A percentile compares a stretch with the other conserved stretches of the same genome.
Evolutionary conservation across 2,329 filamentous ascomycete species (phyloP).

Genomic region (Ceratocystis lukuohia): DNA sequence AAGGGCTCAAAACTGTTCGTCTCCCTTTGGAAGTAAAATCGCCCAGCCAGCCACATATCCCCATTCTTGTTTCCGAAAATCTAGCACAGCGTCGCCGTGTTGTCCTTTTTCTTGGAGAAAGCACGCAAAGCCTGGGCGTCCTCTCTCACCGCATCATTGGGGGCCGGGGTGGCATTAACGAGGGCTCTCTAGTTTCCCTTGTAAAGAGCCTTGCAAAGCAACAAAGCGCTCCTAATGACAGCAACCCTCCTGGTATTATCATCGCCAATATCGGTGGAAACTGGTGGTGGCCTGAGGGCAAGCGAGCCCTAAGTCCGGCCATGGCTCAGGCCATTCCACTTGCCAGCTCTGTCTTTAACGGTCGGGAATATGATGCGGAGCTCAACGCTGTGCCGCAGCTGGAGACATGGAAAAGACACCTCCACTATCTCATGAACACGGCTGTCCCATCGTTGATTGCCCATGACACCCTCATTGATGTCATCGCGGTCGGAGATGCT

Average conservation of each 20-base stretch:
- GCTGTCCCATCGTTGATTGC: constrained; percentile 41
- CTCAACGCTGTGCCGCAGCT: constrained; percentile 23
- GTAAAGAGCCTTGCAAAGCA: constrained; percentile 35
- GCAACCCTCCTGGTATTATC: constrained; percentile 45
- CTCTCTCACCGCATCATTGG: constrained; percentile 56
- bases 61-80: constrained; percentile 47
- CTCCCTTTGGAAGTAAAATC: constrained; percentile 43
- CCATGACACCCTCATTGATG: constrained; percentile 44
- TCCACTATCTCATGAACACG: constrained; percentile 51
- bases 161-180: constrained; percentile 49
- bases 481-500: constrained; percentile 55
- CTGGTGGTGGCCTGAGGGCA: constrained; percentile 56
- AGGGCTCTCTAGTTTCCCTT: constrained; percentile 57
- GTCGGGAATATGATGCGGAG: constrained; percentile 36
- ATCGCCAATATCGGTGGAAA: constrained; percentile 68
- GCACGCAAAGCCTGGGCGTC: constrained; percentile 57
- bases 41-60: constrained; percentile 43
- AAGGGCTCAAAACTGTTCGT: constrained; percentile 45
- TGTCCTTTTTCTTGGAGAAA: constrained; percentile 62
- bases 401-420: constrained; percentile 33
- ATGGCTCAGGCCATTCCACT: constrained; percentile 48
- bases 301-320: constrained; percentile 44
- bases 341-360: constrained; percentile 46
- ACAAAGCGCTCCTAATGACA: constrained; percentile 24
- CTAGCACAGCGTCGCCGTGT: constrained; percentile 47